These are phyloP conservation scores for Capsella rubella DNA, from an alignment of 441 rosid species.

Conservation along the genomic window DNA sequence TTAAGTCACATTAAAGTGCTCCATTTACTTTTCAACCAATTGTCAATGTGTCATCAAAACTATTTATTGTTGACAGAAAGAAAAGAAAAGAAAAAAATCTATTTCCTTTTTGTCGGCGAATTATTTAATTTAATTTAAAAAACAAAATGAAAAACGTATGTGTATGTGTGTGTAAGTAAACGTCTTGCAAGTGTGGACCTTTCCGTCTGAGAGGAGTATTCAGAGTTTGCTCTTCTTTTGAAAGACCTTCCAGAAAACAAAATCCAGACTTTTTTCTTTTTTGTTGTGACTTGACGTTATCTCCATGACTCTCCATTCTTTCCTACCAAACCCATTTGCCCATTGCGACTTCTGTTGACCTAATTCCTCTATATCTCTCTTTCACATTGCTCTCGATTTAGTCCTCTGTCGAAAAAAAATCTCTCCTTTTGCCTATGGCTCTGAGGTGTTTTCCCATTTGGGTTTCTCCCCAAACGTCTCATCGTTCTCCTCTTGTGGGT, in stretches of 20 bases:
- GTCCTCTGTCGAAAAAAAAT: background rate
- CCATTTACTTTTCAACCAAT: background rate
- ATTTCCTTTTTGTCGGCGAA: slow-evolving; percentile 26
- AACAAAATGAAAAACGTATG: background rate
- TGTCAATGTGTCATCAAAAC: slow-evolving; percentile 9
- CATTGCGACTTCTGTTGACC: slow-evolving; percentile 30
- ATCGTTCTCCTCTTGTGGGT: slow-evolving; percentile 44
- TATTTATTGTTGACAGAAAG: slow-evolving; percentile 9
- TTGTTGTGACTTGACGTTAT: slow-evolving; percentile 26
- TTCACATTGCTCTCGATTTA: slow-evolving; percentile 33
- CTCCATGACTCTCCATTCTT: slow-evolving; percentile 1
- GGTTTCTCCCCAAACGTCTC: slow-evolving; percentile 51
- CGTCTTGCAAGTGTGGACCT: slow-evolving; percentile 41
- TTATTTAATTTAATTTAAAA: background rate
- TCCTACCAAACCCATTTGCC: slow-evolving; percentile 37
- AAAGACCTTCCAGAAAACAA: slow-evolving; percentile 25
- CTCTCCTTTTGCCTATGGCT: slow-evolving; percentile 51
- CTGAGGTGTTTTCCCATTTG: slow-evolving; percentile 57
- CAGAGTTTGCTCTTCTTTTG: slow-evolving; percentile 31
- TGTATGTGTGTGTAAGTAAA: slow-evolving; percentile 36
- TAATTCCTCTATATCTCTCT: slow-evolving; percentile 31
- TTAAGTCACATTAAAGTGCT: background rate
- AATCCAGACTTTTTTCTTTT: slow-evolving; percentile 30
- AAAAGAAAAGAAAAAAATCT: slow-evolving; percentile 9
- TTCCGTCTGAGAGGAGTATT: slow-evolving; percentile 32